Evolutionary conservation across 2,329 filamentous ascomycete genomes (phyloP), one percentile per base, ranked within the genome.

Genomic region (Didymella sp.): DNA sequence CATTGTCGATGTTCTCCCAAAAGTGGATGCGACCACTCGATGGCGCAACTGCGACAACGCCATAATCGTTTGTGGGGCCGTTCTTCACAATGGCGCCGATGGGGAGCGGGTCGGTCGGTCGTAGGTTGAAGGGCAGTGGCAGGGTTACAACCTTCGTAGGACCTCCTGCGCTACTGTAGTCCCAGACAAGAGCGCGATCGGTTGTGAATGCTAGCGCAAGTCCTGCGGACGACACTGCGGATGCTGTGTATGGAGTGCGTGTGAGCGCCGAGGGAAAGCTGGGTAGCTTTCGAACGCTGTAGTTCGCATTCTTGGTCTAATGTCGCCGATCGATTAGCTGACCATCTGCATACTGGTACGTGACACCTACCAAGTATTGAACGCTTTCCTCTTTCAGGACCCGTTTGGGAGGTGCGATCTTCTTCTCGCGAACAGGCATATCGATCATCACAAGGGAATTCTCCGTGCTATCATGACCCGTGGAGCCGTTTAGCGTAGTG

Each of bases 1-100:
- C 92, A 74, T 88, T 92, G 53, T 94, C 92, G 61, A 98, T 90
- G 35, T 92, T 96, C 74, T 98, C 95, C 92, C 95, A 98, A 76
- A 95, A 98, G 41, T 91, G 88, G 49, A 98, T 87, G 75, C 89
- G 93, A 49, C 95, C 95, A 45, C 84, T 92, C 17, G 85, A 86
- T 12, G 94, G 90, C 79, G 94, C 91, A 33, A 98, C 84, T 33
- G 97, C 85, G 25, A 99, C 86, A 33, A 99, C 83, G 2, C 95
- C 95, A 30, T 93, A 89, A 66, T 96, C 90, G 45, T 87, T 86
- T 4, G 88, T 88, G 11, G 90, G 88, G 5, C 91, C 90, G 46
- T 90, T 88, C 0, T 90, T 89, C 6, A 97, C 88, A 49, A 99
- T 84, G 17, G 90, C 86, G 51, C 92, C 95, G 35, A 97, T 82